Percentiles rank a stretch among this genome's conserved stretches.
Conservation (phyloP, 2,329 filamentous ascomycete species). For the Pestalotiopsis sp. region DNA sequence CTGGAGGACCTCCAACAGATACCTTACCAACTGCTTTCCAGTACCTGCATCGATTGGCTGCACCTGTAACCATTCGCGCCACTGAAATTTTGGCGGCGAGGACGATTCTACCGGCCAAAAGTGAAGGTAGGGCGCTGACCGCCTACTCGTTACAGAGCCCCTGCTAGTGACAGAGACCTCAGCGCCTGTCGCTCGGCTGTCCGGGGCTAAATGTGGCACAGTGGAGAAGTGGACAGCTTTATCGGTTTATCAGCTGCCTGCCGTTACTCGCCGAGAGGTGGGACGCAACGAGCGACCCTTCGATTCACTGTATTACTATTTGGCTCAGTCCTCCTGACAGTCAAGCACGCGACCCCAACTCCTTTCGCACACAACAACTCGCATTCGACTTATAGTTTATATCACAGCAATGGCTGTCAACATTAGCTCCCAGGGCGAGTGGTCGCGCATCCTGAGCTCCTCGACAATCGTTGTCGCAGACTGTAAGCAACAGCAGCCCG, state of each 20-base stretch:
- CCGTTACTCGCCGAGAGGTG: neutral
- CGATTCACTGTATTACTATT: neutral
- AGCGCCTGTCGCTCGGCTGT: neutral
- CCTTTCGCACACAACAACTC: neutral
- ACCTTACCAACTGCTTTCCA: neutral
- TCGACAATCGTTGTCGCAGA: conserved; percentile 84
- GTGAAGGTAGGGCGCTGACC: neutral
- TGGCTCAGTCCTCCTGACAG: neutral
- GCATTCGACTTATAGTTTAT: too few species aligned
- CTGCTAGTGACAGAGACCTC: too few species aligned
- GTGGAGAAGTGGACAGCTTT: conserved; percentile 9
- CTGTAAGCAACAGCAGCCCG: conserved; percentile 60
- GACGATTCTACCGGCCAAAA: conserved; percentile 8
- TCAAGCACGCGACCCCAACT: neutral
- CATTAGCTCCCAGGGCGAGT: conserved; percentile 69
- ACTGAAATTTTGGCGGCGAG: conserved; percentile 7
- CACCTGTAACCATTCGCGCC: neutral
- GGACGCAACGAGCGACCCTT: neutral
- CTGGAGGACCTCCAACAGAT: neutral
- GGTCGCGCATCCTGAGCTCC: conserved; percentile 68
- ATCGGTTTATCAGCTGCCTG: neutral
- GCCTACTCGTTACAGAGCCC: conserved; percentile 3
- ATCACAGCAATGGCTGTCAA: conserved; percentile 34
- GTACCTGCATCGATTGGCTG: neutral
- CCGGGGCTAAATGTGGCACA: neutral